Conservation (phyloP, 2,329 filamentous ascomycete genomes). For the Podosphaera fusca region DNA sequence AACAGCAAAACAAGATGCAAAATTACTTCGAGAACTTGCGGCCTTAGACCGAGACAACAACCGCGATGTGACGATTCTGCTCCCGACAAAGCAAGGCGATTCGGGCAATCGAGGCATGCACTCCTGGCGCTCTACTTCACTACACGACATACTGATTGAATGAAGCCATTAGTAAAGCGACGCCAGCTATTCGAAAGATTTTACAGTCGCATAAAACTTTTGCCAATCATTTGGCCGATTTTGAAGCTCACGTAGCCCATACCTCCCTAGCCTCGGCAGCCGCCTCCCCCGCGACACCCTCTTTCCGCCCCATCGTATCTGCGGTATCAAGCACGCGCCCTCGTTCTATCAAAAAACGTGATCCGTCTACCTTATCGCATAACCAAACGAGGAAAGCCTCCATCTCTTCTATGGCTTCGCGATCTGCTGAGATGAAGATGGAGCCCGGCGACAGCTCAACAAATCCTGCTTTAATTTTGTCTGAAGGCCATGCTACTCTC, state of each 20-base stretch:
- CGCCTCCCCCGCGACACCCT: constrained; percentile 4
- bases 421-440: no score
- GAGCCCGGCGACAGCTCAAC: background rate
- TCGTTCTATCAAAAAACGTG: constrained; percentile 5
- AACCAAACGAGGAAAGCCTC: no score
- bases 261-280: no score
- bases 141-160: background rate
- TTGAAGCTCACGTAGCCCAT: constrained; percentile 26
- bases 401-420: no score
- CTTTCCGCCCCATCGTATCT: constrained; percentile 7
- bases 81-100: constrained; percentile 32
- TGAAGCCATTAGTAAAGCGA: constrained; percentile 6
- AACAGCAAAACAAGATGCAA: constrained; percentile 61
- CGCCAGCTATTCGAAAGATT: constrained; percentile 45
- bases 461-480: constrained; percentile 6
- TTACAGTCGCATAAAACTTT: constrained; percentile 65
- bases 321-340: constrained; percentile 2
- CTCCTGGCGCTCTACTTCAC: background rate
- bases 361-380: no score
- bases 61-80: constrained; percentile 45
- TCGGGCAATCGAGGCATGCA: constrained; percentile 19
- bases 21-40: constrained; percentile 58
- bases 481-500: constrained; percentile 2
- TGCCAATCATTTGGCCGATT: constrained; percentile 61
- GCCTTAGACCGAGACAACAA: constrained; percentile 64